These are phyloP conservation scores for Sclerospora graminicola DNA, from an alignment of 352 stramenopile genomes.

Conservation along the genomic window DNA sequence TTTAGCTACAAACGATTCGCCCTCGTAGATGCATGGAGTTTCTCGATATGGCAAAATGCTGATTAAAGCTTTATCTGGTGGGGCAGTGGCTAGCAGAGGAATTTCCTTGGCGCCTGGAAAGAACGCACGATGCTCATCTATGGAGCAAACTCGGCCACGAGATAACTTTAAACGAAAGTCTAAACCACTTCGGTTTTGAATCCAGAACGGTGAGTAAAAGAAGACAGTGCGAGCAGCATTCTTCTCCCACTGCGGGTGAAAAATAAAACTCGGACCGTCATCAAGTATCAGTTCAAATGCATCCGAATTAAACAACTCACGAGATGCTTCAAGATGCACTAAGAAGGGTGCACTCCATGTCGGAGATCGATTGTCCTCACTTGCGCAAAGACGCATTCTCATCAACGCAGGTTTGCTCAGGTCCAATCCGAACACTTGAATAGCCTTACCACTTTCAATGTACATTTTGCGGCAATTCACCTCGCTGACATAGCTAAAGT, in stretches of 20 bases:
- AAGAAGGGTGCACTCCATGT: conserved; percentile 57
- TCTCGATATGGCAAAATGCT: conserved; percentile 62
- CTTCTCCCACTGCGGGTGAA: conserved; percentile 56
- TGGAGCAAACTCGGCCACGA: conserved; percentile 42
- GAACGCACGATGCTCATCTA: conserved; percentile 60
- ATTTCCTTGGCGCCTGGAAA: conserved; percentile 56
- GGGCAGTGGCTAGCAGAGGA: conserved; percentile 51
- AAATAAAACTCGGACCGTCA: conserved; percentile 47
- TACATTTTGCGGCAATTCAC: conserved; percentile 68
- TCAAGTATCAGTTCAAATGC: conserved; percentile 55
- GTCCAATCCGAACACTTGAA: conserved; percentile 75
- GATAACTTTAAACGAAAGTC: conserved; percentile 58
- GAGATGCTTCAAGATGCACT: conserved; percentile 41
- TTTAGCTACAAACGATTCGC: conserved; percentile 31
- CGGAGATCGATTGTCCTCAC: conserved; percentile 29
- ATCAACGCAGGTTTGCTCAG: conserved; percentile 61
- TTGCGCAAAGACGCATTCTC: conserved; percentile 63
- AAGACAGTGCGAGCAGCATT: conserved; percentile 50
- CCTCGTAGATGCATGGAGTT: conserved; percentile 44
- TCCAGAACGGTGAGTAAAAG: conserved; percentile 73
- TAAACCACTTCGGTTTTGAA: conserved; percentile 75
- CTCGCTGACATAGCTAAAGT: conserved; percentile 67
- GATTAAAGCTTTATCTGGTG: conserved; percentile 51
- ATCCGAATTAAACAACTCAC: conserved; percentile 36
- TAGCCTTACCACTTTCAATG: conserved; percentile 67